phyloP scores from a whole-genome alignment of 1,139 yeast genomes.

The Candida neerlandica region DNA sequence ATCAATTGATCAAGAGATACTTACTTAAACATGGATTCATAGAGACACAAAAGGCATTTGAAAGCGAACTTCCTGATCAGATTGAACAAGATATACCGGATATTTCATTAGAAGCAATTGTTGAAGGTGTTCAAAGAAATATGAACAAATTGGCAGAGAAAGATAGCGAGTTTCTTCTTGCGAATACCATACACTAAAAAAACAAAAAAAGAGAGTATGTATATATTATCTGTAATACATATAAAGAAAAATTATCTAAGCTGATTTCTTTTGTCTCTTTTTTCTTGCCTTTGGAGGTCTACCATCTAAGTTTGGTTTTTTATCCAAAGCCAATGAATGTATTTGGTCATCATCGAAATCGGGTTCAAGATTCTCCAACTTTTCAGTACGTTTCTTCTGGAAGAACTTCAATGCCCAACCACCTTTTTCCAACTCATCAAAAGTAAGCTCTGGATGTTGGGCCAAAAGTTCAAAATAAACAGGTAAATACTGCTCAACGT shows the following conservation, averaged over 20 bases:
- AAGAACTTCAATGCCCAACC: constrained; percentile 42
- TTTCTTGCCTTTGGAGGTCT: constrained; percentile 1
- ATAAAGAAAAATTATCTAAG: neutral
- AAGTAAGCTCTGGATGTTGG: constrained; percentile 13
- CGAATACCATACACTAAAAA: neutral
- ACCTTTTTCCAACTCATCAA: constrained; percentile 34
- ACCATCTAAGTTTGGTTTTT: constrained; percentile 8
- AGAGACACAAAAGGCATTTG: constrained; percentile 51
- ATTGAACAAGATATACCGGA: neutral
- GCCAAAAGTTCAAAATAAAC: constrained; percentile 22
- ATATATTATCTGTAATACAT: constrained; percentile 19
- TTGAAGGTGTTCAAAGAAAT: constrained; percentile 35
- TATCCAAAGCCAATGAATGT: constrained; percentile 7
- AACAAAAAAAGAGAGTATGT: too few relatives aligned
- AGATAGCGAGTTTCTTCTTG: constrained; percentile 28
- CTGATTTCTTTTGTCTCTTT: constrained; percentile 9
- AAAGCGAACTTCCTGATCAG: constrained; percentile 1
- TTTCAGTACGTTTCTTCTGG: constrained; percentile 26
- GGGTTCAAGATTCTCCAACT: constrained; percentile 27
- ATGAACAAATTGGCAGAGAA: constrained; percentile 19
- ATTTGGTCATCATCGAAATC: constrained; percentile 21
- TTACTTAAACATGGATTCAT: constrained; percentile 73
- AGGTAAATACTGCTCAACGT: constrained; percentile 37
- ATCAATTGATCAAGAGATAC: constrained; percentile 66
- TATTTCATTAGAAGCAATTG: constrained; percentile 26